phyloP scores from a whole-genome alignment of 176 grass and related monocot genomes.

The Paspalum vaginatum region DNA sequence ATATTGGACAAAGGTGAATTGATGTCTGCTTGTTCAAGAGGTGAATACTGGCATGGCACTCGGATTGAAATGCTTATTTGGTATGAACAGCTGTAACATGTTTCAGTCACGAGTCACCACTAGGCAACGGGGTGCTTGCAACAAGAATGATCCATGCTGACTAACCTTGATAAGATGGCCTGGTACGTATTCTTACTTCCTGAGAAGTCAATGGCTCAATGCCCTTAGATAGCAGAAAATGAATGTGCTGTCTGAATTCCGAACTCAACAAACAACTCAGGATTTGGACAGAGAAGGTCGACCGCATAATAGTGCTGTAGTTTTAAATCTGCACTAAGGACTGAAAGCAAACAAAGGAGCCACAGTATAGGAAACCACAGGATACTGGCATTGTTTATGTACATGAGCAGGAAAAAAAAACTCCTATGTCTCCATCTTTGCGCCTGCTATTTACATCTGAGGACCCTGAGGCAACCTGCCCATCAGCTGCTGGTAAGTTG shows the following conservation, averaged over 20 bases:
- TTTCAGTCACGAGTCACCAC: too few relatives aligned
- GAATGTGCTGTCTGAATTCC: background rate
- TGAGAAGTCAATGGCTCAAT: too few relatives aligned
- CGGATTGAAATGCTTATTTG: background rate
- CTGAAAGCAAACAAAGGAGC: conserved; percentile 6
- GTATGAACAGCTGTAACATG: background rate
- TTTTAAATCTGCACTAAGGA: background rate
- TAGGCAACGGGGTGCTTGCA: too few relatives aligned
- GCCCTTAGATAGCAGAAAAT: too few relatives aligned
- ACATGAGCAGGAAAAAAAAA: conserved; percentile 31
- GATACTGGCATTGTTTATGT: conserved; percentile 33
- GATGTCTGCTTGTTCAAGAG: background rate
- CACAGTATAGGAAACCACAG: conserved; percentile 21
- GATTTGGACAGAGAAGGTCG: background rate
- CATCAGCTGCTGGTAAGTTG: conserved; percentile 63
- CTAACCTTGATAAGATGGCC: background rate
- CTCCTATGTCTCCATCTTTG: conserved; percentile 33
- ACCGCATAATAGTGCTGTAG: background rate
- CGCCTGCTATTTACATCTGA: conserved; percentile 64
- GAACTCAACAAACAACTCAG: background rate
- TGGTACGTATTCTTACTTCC: background rate
- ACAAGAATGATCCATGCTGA: too few relatives aligned
- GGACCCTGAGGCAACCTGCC: conserved; percentile 55
- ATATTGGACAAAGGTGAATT: background rate
- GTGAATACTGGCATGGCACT: background rate